phyloP scores from a whole-genome alignment of 176 grass and related monocot genomes.

The Eremochloa ophiuroides region DNA sequence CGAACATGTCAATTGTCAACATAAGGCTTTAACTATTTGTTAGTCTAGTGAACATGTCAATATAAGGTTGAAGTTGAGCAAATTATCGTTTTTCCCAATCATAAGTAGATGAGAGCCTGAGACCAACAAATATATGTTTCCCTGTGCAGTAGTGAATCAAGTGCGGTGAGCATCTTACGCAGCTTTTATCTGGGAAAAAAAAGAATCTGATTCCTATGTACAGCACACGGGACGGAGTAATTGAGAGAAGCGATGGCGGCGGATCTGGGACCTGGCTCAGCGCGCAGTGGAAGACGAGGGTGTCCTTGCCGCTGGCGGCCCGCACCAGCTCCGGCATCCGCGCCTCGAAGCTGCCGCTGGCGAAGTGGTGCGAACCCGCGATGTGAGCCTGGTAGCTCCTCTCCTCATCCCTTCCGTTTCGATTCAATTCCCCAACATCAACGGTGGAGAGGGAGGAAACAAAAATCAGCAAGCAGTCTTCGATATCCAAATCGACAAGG shows the following conservation, averaged over 20 bases:
- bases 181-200: neutral
- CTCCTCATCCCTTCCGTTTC: conserved; percentile 74
- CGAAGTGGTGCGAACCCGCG: conserved; percentile 71
- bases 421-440: neutral
- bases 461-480: neutral
- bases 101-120: neutral
- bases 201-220: neutral
- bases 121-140: neutral
- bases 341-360: conserved; percentile 68
- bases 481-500: neutral
- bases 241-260: neutral
- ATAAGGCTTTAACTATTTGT: neutral
- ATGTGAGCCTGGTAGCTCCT: conserved; percentile 78
- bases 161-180: neutral
- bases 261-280: conserved; percentile 64
- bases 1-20: neutral
- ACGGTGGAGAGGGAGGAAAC: neutral
- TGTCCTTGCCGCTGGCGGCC: conserved; percentile 58
- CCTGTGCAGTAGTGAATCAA: neutral
- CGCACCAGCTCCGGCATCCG: conserved; percentile 55
- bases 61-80: no score
- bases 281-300: conserved; percentile 97
- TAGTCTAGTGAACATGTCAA: no score
- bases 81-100: no score
- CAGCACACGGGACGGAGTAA: neutral